Evolutionary conservation across 805 yeast species (phyloP), one percentile per base, ranked within the genome.

Genomic region (Ogataea paradorogensis): DNA sequence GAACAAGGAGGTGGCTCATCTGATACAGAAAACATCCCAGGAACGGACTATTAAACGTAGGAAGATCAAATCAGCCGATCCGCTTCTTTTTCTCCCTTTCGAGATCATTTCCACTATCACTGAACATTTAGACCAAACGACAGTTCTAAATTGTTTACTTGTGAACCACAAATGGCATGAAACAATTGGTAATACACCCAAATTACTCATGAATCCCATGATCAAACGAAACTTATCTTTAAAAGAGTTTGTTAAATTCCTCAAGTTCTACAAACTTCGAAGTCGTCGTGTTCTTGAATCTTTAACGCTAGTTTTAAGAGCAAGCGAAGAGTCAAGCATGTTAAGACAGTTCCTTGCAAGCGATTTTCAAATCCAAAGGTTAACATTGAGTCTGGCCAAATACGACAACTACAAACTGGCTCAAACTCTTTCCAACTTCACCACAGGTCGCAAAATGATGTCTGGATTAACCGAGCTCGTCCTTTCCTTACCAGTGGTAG

Each of bases 71-170:
- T 23, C 32, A 1, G 14, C 36, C 8, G 64, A 61, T 37, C 59
- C 61, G 1, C 13, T 56, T 3, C 14, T 27, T 5, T 21, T 27
- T 4, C 43, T 61, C 7, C 66, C 66, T 2, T 35, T 43, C n/a
- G 65, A 61, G 32, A 9, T 60, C 4, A 23, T 47, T n/a, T 27
- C 29, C 2, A 7, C 15, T 0, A 39, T 60, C 3, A 26, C 56
- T 10, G 21, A 20, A 1, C 15, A 33, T 3, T 29, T 59, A 15
- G 50, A 50, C 33, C 51, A 51, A 21, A 9, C 25, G 9, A 30
- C 48, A 2, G 18, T 50, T 7, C 14, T 55, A 11, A 33, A 37
- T 13, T 42, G 58, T 26, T 21, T 50, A 5, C 8, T 21, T 6
- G 59, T 57, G 7, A 40, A 38, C 15, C 38, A 33, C n/a, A 9